These are phyloP conservation scores for Epicoccum sorghinum DNA, from an alignment of 2,329 filamentous ascomycete species.

Conservation along the genomic window DNA sequence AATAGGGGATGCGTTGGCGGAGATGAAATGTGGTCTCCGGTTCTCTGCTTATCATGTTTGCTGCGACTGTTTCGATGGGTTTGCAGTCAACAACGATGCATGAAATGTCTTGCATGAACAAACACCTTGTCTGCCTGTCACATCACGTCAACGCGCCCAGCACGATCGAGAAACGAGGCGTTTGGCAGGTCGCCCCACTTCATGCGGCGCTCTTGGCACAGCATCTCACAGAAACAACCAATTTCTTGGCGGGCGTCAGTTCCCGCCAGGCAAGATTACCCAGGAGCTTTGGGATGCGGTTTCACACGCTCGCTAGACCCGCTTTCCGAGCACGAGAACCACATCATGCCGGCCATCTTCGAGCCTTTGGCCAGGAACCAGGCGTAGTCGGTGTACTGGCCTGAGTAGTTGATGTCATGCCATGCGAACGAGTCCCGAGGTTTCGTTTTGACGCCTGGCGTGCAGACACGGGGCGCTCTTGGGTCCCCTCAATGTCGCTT, in stretches of 20 bases:
- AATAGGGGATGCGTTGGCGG: neutral
- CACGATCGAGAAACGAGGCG: conserved; percentile 7
- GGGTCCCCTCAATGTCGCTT: conserved; percentile 35
- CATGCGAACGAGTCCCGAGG: neutral
- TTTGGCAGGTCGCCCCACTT: conserved; percentile 22
- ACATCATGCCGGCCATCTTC: conserved; percentile 9
- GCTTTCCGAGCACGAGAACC: conserved; percentile 12
- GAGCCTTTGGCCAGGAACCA: conserved; percentile 2
- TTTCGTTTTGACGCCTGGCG: conserved; percentile 21
- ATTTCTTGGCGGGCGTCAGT: conserved; percentile 28
- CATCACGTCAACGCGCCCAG: conserved; percentile 1
- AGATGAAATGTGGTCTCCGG: neutral
- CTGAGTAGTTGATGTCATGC: conserved; percentile 10
- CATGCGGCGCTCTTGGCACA: conserved; percentile 9
- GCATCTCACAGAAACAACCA: conserved; percentile 25
- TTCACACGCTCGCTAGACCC: conserved; percentile 26
- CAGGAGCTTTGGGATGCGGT: conserved; percentile 24
- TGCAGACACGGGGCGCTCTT: conserved; percentile 23
- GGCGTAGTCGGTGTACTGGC: conserved; percentile 14
- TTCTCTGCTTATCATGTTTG: neutral
- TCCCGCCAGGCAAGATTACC: conserved; percentile 14
- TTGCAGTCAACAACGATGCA: neutral
- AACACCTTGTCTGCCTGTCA: neutral
- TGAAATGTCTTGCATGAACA: conserved; percentile 11
- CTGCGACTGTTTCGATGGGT: neutral